phyloP scores from a whole-genome alignment of 139 green algal genomes.

The Coelastrella sp. region DNA sequence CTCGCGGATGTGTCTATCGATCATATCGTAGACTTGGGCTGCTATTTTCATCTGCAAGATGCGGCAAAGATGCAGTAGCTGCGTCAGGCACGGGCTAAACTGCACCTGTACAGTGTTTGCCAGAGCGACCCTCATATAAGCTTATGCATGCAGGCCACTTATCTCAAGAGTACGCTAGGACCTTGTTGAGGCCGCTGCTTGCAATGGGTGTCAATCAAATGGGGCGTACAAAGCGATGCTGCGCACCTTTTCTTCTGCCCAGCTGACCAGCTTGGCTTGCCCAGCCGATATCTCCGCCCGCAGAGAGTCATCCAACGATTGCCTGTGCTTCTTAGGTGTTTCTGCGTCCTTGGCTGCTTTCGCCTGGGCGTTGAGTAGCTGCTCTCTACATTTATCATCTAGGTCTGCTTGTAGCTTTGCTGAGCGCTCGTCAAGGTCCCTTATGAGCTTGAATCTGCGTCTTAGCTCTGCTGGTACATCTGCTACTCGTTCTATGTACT shows the following conservation, averaged over 20 bases:
- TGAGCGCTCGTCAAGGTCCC: constrained; percentile 74
- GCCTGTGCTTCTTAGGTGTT: not conserved
- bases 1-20: constrained; percentile 84
- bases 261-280: constrained; percentile 63
- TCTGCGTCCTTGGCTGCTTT: not conserved
- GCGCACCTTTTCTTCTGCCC: constrained; percentile 64
- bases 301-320: not conserved
- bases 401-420: constrained; percentile 59
- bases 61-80: not conserved
- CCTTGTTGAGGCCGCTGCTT: too few relatives aligned
- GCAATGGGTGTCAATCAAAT: not conserved
- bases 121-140: too few relatives aligned
- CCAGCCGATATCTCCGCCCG: constrained; percentile 47
- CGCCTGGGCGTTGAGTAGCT: constrained; percentile 8
- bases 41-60: constrained; percentile 66
- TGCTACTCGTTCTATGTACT: constrained; percentile 66
- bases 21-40: constrained; percentile 86
- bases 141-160: too few relatives aligned
- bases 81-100: too few relatives aligned
- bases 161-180: too few relatives aligned
- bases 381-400: constrained; percentile 60
- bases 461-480: constrained; percentile 75
- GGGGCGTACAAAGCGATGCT: not conserved
- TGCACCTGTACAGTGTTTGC: too few relatives aligned
- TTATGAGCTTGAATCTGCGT: constrained; percentile 72